Evolutionary conservation across 2,329 filamentous ascomycete species (phyloP).

Genomic region (Fusarium euwallaceae): DNA sequence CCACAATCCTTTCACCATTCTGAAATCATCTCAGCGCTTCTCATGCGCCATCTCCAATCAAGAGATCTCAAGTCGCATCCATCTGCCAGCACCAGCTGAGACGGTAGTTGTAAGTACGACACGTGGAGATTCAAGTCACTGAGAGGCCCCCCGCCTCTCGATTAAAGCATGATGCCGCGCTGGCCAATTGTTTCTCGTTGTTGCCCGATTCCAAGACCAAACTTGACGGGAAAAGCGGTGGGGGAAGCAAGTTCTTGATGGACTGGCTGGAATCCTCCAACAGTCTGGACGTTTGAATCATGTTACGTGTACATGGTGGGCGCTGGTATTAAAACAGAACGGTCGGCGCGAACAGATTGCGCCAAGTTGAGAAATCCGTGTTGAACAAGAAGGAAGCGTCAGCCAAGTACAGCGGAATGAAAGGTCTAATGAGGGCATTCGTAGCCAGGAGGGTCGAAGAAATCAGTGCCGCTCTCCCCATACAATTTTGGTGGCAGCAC

Average conservation of each 20-base stretch:
- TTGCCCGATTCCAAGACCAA: slow-evolving; percentile 22
- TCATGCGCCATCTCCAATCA: slow-evolving; percentile 16
- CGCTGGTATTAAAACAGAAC: neutral
- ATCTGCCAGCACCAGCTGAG: slow-evolving; percentile 8
- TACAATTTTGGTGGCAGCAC: too few relatives aligned
- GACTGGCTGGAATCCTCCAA: slow-evolving; percentile 1
- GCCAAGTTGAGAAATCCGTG: neutral
- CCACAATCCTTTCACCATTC: slow-evolving; percentile 1
- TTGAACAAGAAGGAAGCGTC: neutral
- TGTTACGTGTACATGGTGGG: neutral
- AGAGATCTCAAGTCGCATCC: neutral
- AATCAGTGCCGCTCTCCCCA: too few relatives aligned
- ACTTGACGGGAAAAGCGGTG: slow-evolving; percentile 10
- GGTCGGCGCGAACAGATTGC: neutral
- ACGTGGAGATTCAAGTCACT: slow-evolving; percentile 26
- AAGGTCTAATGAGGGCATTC: neutral
- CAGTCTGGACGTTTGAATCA: slow-evolving; percentile 8
- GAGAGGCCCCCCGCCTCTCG: slow-evolving; percentile 30
- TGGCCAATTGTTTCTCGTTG: slow-evolving; percentile 24
- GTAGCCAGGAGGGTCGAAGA: too few relatives aligned
- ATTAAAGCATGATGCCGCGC: slow-evolving; percentile 15
- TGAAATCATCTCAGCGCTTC: neutral
- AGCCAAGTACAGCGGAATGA: neutral
- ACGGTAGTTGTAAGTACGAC: slow-evolving; percentile 17
- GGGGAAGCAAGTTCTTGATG: neutral